Evolutionary conservation across 257 asterid species (phyloP).

Genomic region (Solanum pennellii): DNA sequence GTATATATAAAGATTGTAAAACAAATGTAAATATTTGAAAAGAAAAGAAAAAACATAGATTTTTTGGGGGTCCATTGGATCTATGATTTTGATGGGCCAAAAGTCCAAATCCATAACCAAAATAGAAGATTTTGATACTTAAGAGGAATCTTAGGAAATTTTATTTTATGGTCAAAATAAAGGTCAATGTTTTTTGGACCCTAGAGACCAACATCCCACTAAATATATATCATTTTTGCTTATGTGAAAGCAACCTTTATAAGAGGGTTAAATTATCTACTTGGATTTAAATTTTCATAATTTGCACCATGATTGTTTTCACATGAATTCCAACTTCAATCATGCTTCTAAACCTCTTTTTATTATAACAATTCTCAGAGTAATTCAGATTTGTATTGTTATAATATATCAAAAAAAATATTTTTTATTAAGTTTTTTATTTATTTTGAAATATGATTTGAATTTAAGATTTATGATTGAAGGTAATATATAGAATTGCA

Average conservation of each 20-base stretch:
- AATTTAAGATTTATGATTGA: neutral
- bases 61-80: neutral
- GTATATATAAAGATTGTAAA: neutral
- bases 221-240: neutral
- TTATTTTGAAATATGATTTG: neutral
- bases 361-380: neutral
- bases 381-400: neutral
- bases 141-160: neutral
- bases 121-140: neutral
- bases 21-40: neutral
- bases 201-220: conserved; percentile 8
- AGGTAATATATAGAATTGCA: neutral
- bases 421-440: neutral
- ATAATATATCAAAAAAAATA: neutral
- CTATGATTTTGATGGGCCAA: neutral
- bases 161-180: neutral
- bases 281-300: neutral
- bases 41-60: no score
- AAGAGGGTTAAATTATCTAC: neutral
- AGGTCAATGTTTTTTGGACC: neutral
- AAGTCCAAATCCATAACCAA: neutral
- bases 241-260: neutral
- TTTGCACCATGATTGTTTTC: conserved; percentile 20
- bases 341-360: neutral
- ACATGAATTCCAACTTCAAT: conserved; percentile 21